phyloP scores from a whole-genome alignment of 2,329 filamentous ascomycete genomes.

The Grosmannia penicillata region DNA sequence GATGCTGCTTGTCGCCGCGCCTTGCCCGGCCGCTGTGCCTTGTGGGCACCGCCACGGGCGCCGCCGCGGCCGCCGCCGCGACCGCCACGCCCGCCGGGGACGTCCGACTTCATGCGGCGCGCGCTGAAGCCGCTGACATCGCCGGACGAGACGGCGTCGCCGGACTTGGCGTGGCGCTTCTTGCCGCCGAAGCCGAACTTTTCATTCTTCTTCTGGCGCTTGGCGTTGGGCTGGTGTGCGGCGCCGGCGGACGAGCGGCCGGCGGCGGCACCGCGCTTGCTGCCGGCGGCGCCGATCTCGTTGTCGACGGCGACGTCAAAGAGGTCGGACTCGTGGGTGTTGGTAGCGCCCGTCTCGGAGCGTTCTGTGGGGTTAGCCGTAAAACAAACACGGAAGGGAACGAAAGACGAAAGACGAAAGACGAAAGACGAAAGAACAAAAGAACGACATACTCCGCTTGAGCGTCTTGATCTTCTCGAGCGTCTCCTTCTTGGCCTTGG shows the following conservation, averaged over 20 bases:
- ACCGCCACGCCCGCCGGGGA: slow-evolving; percentile 12
- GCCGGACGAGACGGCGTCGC: slow-evolving; percentile 67
- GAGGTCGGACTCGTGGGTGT: slow-evolving; percentile 65
- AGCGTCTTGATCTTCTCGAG: slow-evolving; percentile 89
- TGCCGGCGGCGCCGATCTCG: slow-evolving; percentile 31
- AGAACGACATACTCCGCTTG: slow-evolving; percentile 82
- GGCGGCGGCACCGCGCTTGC: slow-evolving; percentile 15
- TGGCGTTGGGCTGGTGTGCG: slow-evolving; percentile 33
- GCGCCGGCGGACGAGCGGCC: slow-evolving; percentile 22
- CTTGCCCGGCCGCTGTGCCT: slow-evolving; percentile 22
- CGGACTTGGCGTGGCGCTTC: slow-evolving; percentile 83
- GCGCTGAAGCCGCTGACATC: slow-evolving; percentile 70
- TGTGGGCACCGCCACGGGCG: slow-evolving; percentile 10
- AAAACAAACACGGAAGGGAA: neutral
- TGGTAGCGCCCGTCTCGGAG: slow-evolving; percentile 51
- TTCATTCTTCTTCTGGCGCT: slow-evolving; percentile 85
- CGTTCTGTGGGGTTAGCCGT: slow-evolving; percentile 48
- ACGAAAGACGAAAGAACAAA: slow-evolving; percentile 1
- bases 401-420: slow-evolving; percentile 11
- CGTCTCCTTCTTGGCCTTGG: slow-evolving; percentile 82
- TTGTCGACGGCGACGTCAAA: slow-evolving; percentile 82
- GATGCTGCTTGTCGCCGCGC: slow-evolving; percentile 31
- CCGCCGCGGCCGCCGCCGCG: slow-evolving; percentile 28
- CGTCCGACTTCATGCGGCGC: slow-evolving; percentile 68
- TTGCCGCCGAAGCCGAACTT: slow-evolving; percentile 95